Percentiles rank a stretch among this genome's conserved stretches.
Evolutionary conservation across 2,329 filamentous ascomycete genomes (phyloP).

Genomic region (Aspergillus neotritici): DNA sequence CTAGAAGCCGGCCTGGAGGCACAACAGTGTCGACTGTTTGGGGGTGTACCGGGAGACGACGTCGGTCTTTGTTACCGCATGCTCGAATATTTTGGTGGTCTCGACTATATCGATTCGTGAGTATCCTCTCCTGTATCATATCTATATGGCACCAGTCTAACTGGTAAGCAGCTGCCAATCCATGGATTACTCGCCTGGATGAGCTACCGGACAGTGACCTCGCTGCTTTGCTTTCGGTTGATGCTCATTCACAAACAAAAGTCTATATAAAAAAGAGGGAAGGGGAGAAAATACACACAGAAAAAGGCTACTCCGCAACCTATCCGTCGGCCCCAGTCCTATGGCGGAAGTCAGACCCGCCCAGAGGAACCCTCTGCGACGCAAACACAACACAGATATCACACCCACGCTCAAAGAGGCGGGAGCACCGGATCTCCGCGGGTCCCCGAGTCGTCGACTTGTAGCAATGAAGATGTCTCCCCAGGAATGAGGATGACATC

Average conservation of each 20-base stretch:
- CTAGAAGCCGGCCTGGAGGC: slow-evolving; percentile 30
- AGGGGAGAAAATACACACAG: no score
- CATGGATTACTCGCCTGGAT: no score
- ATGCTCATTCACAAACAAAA: no score
- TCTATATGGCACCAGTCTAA: not conserved
- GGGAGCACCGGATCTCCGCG: slow-evolving; percentile 27
- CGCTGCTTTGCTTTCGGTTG: no score
- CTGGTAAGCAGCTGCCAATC: no score
- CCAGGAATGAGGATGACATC: slow-evolving; percentile 14
- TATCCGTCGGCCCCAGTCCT: no score
- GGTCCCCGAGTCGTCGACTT: slow-evolving; percentile 34
- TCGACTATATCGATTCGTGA: slow-evolving; percentile 45
- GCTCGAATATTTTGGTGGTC: slow-evolving; percentile 46
- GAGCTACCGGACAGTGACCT: no score
- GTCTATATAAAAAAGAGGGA: no score
- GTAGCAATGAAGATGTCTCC: slow-evolving; percentile 38
- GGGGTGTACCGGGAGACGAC: slow-evolving; percentile 42
- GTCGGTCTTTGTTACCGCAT: slow-evolving; percentile 43
- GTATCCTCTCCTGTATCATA: slow-evolving; percentile 8
- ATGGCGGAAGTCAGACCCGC: no score
- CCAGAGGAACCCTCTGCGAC: not conserved
- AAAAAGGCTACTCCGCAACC: no score
- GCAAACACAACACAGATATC: slow-evolving; percentile 9
- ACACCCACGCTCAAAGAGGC: slow-evolving; percentile 8
- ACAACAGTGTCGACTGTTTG: slow-evolving; percentile 43